phyloP scores from a whole-genome alignment of 108 stramenopile species.

The Nannochloropsis oceanica region DNA sequence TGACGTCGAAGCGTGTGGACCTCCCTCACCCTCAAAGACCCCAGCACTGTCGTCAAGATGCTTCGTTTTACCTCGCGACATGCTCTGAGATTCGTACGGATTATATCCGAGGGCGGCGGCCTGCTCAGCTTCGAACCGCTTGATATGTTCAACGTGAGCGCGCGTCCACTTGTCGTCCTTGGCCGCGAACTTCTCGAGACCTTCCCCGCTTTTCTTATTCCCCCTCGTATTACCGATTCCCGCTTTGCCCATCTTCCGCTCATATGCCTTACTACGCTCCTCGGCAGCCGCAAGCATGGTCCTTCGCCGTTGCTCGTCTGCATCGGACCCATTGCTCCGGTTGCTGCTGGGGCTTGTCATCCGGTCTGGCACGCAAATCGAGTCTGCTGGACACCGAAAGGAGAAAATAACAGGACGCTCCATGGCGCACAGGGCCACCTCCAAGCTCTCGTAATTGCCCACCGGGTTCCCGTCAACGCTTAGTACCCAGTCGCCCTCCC shows the following conservation, averaged over 20 bases:
- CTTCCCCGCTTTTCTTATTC: background rate
- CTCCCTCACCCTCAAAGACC: too few relatives aligned
- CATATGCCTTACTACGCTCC: background rate
- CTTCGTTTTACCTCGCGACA: background rate
- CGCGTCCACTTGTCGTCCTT: background rate
- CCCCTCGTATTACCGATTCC: background rate
- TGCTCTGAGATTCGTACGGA: background rate
- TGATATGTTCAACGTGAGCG: background rate
- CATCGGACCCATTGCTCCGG: background rate
- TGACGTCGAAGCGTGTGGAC: too few relatives aligned
- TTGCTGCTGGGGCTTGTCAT: background rate
- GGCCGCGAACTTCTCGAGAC: background rate
- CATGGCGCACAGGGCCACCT: background rate
- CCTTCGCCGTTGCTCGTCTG: background rate
- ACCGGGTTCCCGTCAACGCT: background rate
- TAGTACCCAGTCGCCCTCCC: background rate
- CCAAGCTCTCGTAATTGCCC: background rate
- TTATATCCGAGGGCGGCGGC: background rate
- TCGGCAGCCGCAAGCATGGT: background rate
- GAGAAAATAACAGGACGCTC: background rate
- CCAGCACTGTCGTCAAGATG: too few relatives aligned
- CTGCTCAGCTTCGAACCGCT: background rate
- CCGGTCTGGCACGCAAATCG: background rate
- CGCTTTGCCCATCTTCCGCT: background rate
- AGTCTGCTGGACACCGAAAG: background rate